Evolutionary conservation across 192 early-diverging fungal genomes (phyloP).

Genomic region (Linnemannia zychae): DNA sequence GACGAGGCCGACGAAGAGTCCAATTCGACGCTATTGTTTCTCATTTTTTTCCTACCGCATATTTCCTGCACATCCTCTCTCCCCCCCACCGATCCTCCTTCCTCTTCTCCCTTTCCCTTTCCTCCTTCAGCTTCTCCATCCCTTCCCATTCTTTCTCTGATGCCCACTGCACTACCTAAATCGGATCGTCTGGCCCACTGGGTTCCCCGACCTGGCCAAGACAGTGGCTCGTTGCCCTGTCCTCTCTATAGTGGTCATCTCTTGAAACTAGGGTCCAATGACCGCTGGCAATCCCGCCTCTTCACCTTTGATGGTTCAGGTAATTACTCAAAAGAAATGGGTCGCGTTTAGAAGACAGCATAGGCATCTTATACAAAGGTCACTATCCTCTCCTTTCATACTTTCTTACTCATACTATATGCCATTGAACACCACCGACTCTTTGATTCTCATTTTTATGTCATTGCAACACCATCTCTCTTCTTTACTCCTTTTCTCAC

Average conservation of each 20-base stretch:
- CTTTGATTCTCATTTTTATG: too few species aligned
- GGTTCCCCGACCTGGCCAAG: not conserved
- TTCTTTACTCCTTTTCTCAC: too few species aligned
- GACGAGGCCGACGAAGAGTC: too few species aligned
- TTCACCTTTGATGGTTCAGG: constrained; percentile 47
- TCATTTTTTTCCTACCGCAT: too few species aligned
- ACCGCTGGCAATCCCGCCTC: constrained; percentile 41
- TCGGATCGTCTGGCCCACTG: not conserved
- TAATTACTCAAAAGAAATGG: not conserved
- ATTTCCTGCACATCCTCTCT: too few species aligned
- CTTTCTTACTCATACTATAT: not conserved
- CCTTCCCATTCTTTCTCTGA: not conserved
- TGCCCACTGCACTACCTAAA: constrained; percentile 2
- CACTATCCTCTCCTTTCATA: too few species aligned
- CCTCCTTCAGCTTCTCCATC: not conserved
- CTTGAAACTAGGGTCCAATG: constrained; percentile 34
- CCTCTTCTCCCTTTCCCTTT: not conserved
- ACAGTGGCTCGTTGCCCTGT: constrained; percentile 13
- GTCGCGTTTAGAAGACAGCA: not conserved
- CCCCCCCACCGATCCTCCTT: not conserved
- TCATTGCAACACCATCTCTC: too few species aligned
- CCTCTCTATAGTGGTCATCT: constrained; percentile 40
- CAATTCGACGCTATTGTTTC: too few species aligned
- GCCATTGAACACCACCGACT: too few species aligned
- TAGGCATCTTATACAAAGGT: too few species aligned